Percentiles rank a stretch among this genome's conserved stretches.
Evolutionary conservation across 2,329 filamentous ascomycete genomes (phyloP).

Genomic region (Rhytidhysteron rufulum): DNA sequence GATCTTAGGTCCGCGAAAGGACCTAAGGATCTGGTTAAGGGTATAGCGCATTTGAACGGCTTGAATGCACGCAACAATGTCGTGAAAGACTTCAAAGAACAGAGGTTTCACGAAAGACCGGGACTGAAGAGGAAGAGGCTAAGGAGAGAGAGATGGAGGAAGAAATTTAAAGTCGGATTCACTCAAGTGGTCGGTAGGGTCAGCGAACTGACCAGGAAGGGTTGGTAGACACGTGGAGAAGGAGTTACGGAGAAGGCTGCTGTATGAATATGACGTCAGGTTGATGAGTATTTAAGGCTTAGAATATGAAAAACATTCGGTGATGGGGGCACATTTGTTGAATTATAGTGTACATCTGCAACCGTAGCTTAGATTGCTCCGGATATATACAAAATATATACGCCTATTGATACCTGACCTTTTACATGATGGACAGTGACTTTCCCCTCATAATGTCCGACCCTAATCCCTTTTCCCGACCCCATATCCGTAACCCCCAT

Average conservation of each 20-base stretch:
- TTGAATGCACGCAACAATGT: slow-evolving; percentile 56
- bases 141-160: slow-evolving; percentile 64
- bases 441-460: too few relatives aligned
- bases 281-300: too few relatives aligned
- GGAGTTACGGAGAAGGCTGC: not conserved
- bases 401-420: too few relatives aligned
- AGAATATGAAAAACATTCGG: too few relatives aligned
- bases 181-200: slow-evolving; percentile 61
- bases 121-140: slow-evolving; percentile 76
- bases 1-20: slow-evolving; percentile 28
- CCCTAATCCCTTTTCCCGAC: slow-evolving; percentile 43
- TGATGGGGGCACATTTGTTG: too few relatives aligned
- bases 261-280: not conserved
- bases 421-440: too few relatives aligned
- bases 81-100: slow-evolving; percentile 50
- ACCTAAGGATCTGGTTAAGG: slow-evolving; percentile 47
- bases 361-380: too few relatives aligned
- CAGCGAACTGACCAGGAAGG: slow-evolving; percentile 68
- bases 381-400: too few relatives aligned
- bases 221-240: slow-evolving; percentile 57
- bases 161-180: slow-evolving; percentile 67
- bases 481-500: slow-evolving; percentile 44
- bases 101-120: slow-evolving; percentile 70
- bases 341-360: too few relatives aligned
- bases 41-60: slow-evolving; percentile 41